phyloP scores from a whole-genome alignment of 768 basidiomycete species.

The Crepidotus variabilis region DNA sequence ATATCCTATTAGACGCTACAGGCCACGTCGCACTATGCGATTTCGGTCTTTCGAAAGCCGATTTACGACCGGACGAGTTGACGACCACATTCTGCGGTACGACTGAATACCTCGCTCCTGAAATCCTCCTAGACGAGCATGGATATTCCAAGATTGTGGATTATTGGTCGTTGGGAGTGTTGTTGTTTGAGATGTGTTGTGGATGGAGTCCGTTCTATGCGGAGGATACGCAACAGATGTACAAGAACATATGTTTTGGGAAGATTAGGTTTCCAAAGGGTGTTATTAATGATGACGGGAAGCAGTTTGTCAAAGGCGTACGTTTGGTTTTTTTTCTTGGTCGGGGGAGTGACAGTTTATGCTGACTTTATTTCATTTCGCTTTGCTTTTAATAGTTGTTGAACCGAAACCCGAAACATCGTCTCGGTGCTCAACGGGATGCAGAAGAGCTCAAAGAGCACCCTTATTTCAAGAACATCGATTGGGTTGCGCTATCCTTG shows the following conservation, averaged over 20 bases:
- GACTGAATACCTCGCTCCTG: conserved; percentile 97
- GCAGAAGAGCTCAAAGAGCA: conserved; percentile 95
- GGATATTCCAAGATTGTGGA: conserved; percentile 99
- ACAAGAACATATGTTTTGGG: conserved; percentile 97
- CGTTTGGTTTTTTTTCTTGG: conserved; percentile 31
- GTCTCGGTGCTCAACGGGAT: conserved; percentile 87
- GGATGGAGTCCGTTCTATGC: conserved; percentile 99
- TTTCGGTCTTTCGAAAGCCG: conserved; percentile 96
- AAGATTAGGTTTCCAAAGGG: conserved; percentile 98
- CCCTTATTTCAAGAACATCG: conserved; percentile 86
- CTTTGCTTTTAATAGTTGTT: conserved; percentile 61
- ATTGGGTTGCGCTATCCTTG: conserved; percentile 82
- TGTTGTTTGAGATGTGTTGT: conserved; percentile 99
- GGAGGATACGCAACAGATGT: conserved; percentile 99
- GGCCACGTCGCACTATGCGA: conserved; percentile 98
- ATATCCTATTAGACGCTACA: conserved; percentile 96
- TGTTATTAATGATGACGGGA: conserved; percentile 96
- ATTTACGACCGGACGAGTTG: conserved; percentile 87
- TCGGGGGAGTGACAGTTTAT: too few relatives aligned
- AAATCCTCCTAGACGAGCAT: conserved; percentile 97
- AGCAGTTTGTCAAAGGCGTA: conserved; percentile 98
- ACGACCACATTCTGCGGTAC: conserved; percentile 99
- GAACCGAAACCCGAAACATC: conserved; percentile 97
- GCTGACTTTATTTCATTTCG: not conserved
- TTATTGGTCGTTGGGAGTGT: conserved; percentile 95